Conservation (phyloP, 495 filamentous ascomycete genomes). For the Aspergillus saccharolyticus region DNA sequence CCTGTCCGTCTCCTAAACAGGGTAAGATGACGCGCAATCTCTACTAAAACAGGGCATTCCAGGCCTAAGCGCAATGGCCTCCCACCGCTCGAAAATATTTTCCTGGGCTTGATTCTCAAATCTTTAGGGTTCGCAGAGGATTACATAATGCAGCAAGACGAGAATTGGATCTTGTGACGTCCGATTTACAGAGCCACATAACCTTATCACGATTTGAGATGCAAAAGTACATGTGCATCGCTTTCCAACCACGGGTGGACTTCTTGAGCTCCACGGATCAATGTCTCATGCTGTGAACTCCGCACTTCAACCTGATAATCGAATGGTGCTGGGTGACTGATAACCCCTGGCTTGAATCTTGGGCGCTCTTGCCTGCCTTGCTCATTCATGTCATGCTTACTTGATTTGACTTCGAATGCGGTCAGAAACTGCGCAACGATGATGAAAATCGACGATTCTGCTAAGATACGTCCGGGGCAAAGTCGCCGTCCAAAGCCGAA, state of each 20-base stretch:
- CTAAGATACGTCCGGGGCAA: conserved; percentile 55
- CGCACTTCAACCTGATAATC: conserved; percentile 27
- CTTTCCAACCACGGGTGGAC: conserved; percentile 43
- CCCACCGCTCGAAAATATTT: not conserved
- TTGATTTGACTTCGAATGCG: conserved; percentile 41
- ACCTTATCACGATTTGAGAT: not conserved
- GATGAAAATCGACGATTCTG: conserved; percentile 51
- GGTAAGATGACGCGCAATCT: not conserved
- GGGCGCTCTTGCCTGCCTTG: conserved; percentile 19
- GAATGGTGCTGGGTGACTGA: conserved; percentile 37
- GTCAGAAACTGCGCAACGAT: conserved; percentile 48
- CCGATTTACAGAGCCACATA: not conserved
- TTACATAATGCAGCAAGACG: not conserved
- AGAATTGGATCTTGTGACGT: not conserved
- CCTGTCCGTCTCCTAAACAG: not conserved
- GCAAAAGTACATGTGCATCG: conserved; percentile 19
- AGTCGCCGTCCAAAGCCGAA: conserved; percentile 58
- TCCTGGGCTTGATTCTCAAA: not conserved
- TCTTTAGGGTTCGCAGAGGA: not conserved
- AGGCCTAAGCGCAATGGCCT: not conserved
- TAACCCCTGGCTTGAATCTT: conserved; percentile 31
- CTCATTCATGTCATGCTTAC: conserved; percentile 5
- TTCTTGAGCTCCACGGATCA: conserved; percentile 36
- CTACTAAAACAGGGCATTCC: not conserved
- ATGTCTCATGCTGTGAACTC: conserved; percentile 24